These are phyloP conservation scores for Chimonanthus salicifolius DNA, from an alignment of 164 flowering plant species.

Conservation along the genomic window DNA sequence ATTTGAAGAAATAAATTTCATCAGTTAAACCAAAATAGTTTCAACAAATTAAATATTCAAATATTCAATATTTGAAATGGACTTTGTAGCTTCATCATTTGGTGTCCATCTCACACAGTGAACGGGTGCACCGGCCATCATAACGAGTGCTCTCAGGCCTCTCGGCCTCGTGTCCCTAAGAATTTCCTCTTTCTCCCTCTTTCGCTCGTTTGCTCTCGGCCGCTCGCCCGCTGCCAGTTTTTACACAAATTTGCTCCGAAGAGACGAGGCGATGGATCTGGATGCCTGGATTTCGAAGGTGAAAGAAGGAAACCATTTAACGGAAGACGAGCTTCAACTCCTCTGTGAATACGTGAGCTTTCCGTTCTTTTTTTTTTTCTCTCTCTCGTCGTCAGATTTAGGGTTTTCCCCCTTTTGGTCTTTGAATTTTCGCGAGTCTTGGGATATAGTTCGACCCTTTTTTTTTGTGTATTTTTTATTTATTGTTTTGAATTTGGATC, in stretches of 20 bases:
- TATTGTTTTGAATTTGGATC: background rate
- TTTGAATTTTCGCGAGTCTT: background rate
- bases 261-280: conserved; percentile 39
- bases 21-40: too few relatives aligned
- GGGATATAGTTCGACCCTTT: background rate
- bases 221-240: background rate
- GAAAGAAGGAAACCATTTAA: conserved; percentile 50
- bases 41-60: too few relatives aligned
- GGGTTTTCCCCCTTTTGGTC: background rate
- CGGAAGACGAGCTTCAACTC: conserved; percentile 59
- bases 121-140: too few relatives aligned
- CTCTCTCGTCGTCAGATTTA: background rate
- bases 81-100: too few relatives aligned
- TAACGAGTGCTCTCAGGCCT: too few relatives aligned
- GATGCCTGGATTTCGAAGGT: conserved; percentile 60
- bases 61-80: too few relatives aligned
- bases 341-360: conserved; percentile 48
- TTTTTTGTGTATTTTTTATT: background rate
- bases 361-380: too few relatives aligned
- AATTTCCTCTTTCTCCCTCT: background rate
- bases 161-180: too few relatives aligned
- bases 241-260: background rate
- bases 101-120: too few relatives aligned
- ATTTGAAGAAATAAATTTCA: too few relatives aligned
- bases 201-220: background rate